Conservation (phyloP, 139 green algal genomes). For the Spirogloea muscicola region DNA sequence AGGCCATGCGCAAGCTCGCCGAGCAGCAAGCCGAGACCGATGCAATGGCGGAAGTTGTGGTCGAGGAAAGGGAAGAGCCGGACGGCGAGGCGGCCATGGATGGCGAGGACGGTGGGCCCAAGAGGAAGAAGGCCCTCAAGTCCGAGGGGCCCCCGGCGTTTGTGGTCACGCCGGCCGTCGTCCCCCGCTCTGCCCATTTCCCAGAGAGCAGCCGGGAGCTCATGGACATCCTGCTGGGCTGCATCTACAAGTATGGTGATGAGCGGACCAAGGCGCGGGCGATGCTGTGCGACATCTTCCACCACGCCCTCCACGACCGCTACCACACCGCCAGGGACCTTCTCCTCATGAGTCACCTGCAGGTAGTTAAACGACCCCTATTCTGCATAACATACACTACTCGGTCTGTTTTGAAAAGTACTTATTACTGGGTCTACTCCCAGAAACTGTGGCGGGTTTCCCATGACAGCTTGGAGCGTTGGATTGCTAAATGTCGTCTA, state of each 20-base stretch:
- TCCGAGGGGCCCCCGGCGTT: slow-evolving; percentile 30
- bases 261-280: slow-evolving; percentile 94
- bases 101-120: slow-evolving; percentile 10
- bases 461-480: no score
- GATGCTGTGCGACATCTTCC: slow-evolving; percentile 94
- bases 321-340: slow-evolving; percentile 89
- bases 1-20: slow-evolving; percentile 33
- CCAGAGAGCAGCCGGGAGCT: slow-evolving; percentile 27
- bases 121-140: slow-evolving; percentile 15
- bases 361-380: no score
- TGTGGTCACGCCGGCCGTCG: slow-evolving; percentile 5
- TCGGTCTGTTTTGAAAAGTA: no score
- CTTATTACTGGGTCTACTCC: no score
- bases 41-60: slow-evolving; percentile 57
- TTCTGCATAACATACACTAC: no score
- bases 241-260: slow-evolving; percentile 86
- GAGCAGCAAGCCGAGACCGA: slow-evolving; percentile 2
- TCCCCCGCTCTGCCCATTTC: slow-evolving; percentile 28
- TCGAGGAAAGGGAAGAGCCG: slow-evolving; percentile 24
- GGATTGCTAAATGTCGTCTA: no score
- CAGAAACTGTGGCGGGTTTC: no score
- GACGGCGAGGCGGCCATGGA: slow-evolving; percentile 17
- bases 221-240: slow-evolving; percentile 55
- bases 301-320: slow-evolving; percentile 78
- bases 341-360: slow-evolving; percentile 94